These are phyloP conservation scores for Globisporangium spiculum DNA, from an alignment of 352 stramenopile species.

Conservation along the genomic window DNA sequence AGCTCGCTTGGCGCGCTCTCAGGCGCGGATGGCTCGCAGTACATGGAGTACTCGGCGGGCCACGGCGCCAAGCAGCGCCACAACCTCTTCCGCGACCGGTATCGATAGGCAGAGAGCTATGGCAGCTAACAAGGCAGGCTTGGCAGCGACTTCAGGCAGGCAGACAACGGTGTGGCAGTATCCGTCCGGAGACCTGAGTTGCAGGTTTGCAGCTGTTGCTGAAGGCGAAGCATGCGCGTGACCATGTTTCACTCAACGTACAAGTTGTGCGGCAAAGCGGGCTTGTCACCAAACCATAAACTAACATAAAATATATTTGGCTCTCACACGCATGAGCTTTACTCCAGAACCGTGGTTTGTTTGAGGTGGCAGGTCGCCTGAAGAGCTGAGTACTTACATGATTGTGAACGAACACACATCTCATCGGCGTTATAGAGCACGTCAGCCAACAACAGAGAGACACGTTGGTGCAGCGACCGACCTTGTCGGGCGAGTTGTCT, in stretches of 20 bases:
- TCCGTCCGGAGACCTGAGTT: not conserved
- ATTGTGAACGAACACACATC: not conserved
- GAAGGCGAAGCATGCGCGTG: not conserved
- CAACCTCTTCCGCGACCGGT: conserved; percentile 84
- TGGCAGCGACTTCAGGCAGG: not conserved
- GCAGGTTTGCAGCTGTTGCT: not conserved
- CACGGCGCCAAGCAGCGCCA: conserved; percentile 82
- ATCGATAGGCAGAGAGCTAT: conserved; percentile 38
- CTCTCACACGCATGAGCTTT: not conserved
- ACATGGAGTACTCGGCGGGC: conserved; percentile 86
- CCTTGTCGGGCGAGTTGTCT: not conserved
- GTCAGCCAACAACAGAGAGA: not conserved
- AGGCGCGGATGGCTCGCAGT: conserved; percentile 73
- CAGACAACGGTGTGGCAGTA: not conserved
- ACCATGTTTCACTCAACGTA: not conserved
- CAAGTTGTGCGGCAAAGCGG: not conserved
- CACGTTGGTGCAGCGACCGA: not conserved
- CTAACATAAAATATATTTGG: not conserved
- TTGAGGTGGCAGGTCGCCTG: not conserved
- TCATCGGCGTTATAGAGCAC: not conserved
- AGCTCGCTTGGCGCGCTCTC: conserved; percentile 74
- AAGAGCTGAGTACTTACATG: not conserved
- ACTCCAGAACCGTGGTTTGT: not conserved
- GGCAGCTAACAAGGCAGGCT: not conserved
- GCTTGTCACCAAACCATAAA: not conserved